Evolutionary conservation across 2,329 filamentous ascomycete species (phyloP), one percentile per base, ranked within the genome.

Genomic region (Pseudogymnoascus sp.): DNA sequence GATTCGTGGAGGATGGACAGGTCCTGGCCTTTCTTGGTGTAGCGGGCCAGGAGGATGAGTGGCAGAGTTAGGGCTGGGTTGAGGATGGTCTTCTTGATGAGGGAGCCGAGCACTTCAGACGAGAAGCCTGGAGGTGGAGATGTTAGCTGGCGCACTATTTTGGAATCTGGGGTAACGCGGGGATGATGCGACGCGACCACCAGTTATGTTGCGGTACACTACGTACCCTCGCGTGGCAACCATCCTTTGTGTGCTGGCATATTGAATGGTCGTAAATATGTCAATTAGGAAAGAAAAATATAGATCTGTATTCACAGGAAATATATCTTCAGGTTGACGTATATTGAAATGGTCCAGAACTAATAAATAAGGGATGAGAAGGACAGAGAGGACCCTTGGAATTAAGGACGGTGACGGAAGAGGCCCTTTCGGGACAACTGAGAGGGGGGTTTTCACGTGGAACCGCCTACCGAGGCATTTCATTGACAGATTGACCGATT

Each of bases 41-140:
- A 87, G 29, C 82, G 81, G 7, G 84, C 82, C 21, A 86, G 77
- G 4, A 90, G 79, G 50, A 90, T 70, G 24, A 90, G 76, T 0
- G 87, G 83, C 11, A 91, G 75, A 0, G 88, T 81, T 19, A 90
- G 75, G 40, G 79, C 77, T 1, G 88, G 87, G 70, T 89, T 88
- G 64, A 91, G 76, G 6, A 81, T 78, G 0, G 86, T 90, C 62
- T 78, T 77, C 66, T 82, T 80, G 67, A 91, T 71, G 42, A 88
- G 70, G 40, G 79, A 78, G 37, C 81, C 74, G 64, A 89, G 67
- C 11, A 86, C 82, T 70, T 90, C 87, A 64, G 78, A 78, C 37
- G 80, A 84, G 70, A 89, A 80, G 56, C 78, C 77, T 76, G 72
- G 70, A 19, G 50, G 50, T 56, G 50, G 50, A 56, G n/a, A 33